phyloP scores from a whole-genome alignment of 345 rosid species.

The Arabis hirsuta region DNA sequence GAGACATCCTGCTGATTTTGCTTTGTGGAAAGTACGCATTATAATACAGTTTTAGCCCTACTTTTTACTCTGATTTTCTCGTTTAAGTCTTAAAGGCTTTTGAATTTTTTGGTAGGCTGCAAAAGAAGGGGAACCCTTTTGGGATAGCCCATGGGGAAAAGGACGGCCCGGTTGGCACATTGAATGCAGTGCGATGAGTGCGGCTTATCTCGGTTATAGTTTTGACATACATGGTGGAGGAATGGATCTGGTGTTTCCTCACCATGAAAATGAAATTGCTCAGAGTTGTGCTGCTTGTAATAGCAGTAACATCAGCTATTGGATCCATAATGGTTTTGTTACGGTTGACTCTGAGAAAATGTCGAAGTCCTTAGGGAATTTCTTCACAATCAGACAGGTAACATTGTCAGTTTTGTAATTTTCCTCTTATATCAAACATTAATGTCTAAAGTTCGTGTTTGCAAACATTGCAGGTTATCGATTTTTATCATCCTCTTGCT shows the following conservation, averaged over 20 bases:
- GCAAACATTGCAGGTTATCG: conserved; percentile 58
- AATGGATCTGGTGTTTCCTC: conserved; percentile 98
- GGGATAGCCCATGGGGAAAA: conserved; percentile 99
- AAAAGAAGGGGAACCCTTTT: conserved; percentile 86
- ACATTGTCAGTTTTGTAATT: not conserved
- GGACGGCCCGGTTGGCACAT: conserved; percentile 99
- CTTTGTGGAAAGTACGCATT: conserved; percentile 79
- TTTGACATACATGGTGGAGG: conserved; percentile 99
- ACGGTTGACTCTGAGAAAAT: conserved; percentile 93
- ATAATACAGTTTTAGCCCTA: not conserved
- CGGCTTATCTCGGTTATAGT: conserved; percentile 80
- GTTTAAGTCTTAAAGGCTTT: not conserved
- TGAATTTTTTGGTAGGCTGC: conserved; percentile 58
- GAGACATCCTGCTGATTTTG: conserved; percentile 94
- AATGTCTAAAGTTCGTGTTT: not conserved
- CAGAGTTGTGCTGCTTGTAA: conserved; percentile 96
- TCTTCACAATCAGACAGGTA: conserved; percentile 96
- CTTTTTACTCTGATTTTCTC: not conserved
- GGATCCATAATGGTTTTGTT: conserved; percentile 98
- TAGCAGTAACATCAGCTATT: conserved; percentile 73
- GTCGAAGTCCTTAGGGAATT: conserved; percentile 98
- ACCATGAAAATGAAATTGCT: conserved; percentile 98
- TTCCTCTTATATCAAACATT: conserved; percentile 3
- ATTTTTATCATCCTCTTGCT: conserved; percentile 86
- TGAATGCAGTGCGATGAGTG: conserved; percentile 96